Conservation (phyloP, 1,139 yeast genomes). For the Protomyces inouyei region DNA sequence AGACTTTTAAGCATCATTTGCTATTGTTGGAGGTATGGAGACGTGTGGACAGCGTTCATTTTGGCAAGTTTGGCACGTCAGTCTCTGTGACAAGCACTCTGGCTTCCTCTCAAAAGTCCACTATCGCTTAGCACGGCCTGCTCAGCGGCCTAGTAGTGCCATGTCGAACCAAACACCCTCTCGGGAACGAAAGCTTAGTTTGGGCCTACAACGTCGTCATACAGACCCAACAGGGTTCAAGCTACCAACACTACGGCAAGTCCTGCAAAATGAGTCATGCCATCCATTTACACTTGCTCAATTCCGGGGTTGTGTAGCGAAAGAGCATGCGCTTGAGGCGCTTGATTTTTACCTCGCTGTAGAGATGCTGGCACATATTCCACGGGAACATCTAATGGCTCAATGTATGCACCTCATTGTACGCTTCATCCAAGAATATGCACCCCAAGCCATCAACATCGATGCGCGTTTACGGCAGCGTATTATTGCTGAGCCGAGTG, state of each 20-base stretch:
- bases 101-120: too few species aligned
- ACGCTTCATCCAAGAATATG: not conserved
- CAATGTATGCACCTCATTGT: not conserved
- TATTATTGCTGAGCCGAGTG: not conserved
- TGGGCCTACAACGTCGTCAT: not conserved
- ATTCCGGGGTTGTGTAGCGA: not conserved
- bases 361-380: not conserved
- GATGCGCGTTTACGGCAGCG: not conserved
- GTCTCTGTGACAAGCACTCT: too few species aligned
- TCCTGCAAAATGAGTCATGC: not conserved
- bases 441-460: not conserved
- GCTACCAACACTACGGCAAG: not conserved
- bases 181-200: too few species aligned
- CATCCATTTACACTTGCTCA: not conserved
- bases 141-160: too few species aligned
- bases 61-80: too few species aligned
- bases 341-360: not conserved
- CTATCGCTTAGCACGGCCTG: too few species aligned
- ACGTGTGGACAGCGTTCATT: too few species aligned
- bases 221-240: not conserved
- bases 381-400: not conserved
- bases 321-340: not conserved
- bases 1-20: not conserved
- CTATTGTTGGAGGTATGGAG: too few species aligned
- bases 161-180: too few species aligned